phyloP scores from a whole-genome alignment of 805 yeast genomes.

The Hanseniaspora osmophila region DNA sequence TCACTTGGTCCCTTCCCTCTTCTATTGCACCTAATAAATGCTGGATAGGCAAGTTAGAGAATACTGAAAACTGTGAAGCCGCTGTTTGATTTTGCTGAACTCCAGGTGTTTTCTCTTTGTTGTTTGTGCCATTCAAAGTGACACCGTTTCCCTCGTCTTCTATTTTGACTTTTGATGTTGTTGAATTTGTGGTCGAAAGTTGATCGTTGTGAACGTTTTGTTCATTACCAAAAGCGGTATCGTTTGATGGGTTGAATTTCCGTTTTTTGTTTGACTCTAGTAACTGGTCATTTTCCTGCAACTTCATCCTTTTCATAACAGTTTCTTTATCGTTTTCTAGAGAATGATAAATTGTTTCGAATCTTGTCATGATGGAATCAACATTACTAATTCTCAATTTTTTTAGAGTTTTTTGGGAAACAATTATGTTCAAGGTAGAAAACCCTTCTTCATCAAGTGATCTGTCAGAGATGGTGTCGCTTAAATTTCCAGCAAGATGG shows the following conservation, averaged over 20 bases:
- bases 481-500: neutral
- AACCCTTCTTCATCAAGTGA: constrained; percentile 12
- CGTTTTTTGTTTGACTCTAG: constrained; percentile 25
- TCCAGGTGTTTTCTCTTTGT: neutral
- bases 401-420: constrained; percentile 22
- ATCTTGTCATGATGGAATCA: constrained; percentile 36
- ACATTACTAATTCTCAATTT: constrained; percentile 22
- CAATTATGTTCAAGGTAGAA: constrained; percentile 21
- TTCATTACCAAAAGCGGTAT: constrained; percentile 9
- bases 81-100: constrained; percentile 1
- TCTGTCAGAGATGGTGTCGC: too few relatives aligned
- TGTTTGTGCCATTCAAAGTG: neutral
- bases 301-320: constrained; percentile 54
- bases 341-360: constrained; percentile 59
- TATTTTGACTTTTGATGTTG: too few relatives aligned
- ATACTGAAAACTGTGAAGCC: neutral
- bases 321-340: constrained; percentile 69
- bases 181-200: constrained; percentile 7
- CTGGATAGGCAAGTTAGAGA: constrained; percentile 61
- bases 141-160: too few relatives aligned
- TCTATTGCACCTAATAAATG: constrained; percentile 72
- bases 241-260: constrained; percentile 11
- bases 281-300: constrained; percentile 70
- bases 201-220: constrained; percentile 19
- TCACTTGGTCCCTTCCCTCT: constrained; percentile 58